These are phyloP conservation scores for Stipa capillata DNA, from an alignment of 176 grass and related monocot species.

Conservation along the genomic window DNA sequence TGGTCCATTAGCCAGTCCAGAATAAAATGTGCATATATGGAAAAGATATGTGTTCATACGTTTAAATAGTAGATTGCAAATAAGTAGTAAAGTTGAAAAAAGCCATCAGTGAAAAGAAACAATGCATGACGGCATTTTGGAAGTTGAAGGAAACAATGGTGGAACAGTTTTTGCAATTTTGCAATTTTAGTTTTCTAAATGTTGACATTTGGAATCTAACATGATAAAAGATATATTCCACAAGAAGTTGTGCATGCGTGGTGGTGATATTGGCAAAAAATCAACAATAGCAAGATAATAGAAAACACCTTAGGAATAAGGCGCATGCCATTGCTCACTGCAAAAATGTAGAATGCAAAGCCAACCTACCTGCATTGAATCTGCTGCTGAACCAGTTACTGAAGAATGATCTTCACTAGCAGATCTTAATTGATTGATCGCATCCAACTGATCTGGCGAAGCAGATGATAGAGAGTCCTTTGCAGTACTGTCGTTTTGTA, in stretches of 20 bases:
- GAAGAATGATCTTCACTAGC: conserved; percentile 58
- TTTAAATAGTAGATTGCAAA: neutral
- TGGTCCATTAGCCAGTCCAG: too few relatives aligned
- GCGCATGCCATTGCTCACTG: neutral
- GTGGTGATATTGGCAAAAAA: neutral
- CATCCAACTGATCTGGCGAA: conserved; percentile 49
- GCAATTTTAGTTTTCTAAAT: neutral
- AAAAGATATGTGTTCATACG: neutral
- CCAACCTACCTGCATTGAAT: conserved; percentile 37
- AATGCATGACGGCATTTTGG: neutral
- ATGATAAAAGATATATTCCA: neutral
- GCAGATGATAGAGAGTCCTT: conserved; percentile 43
- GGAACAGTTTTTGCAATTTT: neutral
- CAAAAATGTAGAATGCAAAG: neutral
- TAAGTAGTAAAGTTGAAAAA: neutral
- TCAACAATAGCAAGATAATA: neutral
- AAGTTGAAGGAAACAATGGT: too few relatives aligned
- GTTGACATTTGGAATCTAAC: neutral
- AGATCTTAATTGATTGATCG: conserved; percentile 41
- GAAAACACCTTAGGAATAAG: neutral
- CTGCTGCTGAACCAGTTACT: conserved; percentile 37
- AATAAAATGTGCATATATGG: neutral
- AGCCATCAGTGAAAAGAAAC: too few relatives aligned
- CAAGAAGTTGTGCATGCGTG: neutral
- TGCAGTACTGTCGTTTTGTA: conserved; percentile 43